These are phyloP conservation scores for Kwoniella sp. DNA, from an alignment of 768 basidiomycete species.

Conservation along the genomic window DNA sequence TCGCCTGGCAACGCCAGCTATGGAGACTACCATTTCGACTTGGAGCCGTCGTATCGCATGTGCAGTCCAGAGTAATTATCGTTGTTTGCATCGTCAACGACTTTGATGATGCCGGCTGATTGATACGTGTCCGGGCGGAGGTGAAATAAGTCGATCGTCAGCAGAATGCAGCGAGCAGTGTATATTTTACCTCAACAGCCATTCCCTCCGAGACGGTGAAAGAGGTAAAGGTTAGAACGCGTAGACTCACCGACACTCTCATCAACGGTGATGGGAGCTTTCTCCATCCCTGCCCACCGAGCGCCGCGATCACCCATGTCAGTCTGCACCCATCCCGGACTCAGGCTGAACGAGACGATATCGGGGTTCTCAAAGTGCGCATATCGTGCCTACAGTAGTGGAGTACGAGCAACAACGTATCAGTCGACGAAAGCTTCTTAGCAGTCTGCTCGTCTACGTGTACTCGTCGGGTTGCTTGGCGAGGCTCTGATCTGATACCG, in stretches of 20 bases:
- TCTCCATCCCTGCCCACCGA: slow-evolving; percentile 28
- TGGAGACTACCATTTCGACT: slow-evolving; percentile 25
- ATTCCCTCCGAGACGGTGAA: no score
- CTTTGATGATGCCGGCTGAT: slow-evolving; percentile 41
- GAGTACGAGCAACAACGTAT: no score
- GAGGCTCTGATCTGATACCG: no score
- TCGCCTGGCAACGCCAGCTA: no score
- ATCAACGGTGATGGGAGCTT: slow-evolving; percentile 38
- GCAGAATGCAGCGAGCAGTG: no score
- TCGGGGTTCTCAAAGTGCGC: slow-evolving; percentile 44
- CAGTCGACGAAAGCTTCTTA: no score
- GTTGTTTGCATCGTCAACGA: slow-evolving; percentile 41
- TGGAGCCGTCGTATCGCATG: slow-evolving; percentile 22
- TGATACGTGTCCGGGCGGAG: background rate
- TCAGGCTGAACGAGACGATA: slow-evolving; percentile 38
- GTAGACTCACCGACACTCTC: slow-evolving; percentile 43
- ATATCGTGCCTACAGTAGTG: slow-evolving; percentile 24
- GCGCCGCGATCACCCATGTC: slow-evolving; percentile 27
- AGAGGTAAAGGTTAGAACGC: no score
- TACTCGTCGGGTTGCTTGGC: no score
- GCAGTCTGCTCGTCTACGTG: no score
- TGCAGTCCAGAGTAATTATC: slow-evolving; percentile 41
- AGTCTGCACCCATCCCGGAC: slow-evolving; percentile 37
- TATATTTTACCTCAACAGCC: no score
- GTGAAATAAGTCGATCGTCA: no score